Evolutionary conservation across 768 basidiomycete genomes (phyloP), one percentile per base, ranked within the genome.

Genomic region (Boletus coccyginus): DNA sequence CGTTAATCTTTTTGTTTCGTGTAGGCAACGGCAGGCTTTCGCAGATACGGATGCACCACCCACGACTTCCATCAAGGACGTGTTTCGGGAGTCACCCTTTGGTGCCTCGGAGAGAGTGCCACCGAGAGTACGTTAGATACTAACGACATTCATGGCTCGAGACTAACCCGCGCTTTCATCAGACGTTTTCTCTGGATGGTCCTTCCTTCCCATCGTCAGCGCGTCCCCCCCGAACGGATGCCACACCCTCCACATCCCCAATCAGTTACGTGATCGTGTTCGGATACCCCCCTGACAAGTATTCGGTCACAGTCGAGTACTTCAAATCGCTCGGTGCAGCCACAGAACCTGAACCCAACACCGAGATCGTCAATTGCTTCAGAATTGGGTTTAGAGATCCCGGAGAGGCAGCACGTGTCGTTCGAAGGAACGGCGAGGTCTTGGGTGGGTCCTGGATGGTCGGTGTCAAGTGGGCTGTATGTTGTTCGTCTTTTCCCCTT

Each of bases 271-370:
- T 95, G 36, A 77, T 93, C 64, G 84, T 95, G 50, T 95, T 92
- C 58, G 93, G 93, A n/a, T 95, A 93, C 67, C 92, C 93, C 7
- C 76, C 83, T 33, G 89, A 93, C 70, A 85, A 85, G 65, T 89
- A 87, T 68, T 83, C 81, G 50, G 66, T 85, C 16, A 84, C 88
- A 0, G 83, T 82, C 16, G 88, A 88, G 63, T 88, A 88, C 69
- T 88, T 92, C 75, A 81, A 80, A 61, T 83, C 85, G 1, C 73
- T 95, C 21, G 91, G 90, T 9, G 82, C 83, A 14, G 74, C 85
- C 35, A 86, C 87, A 3, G 87, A 87, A 17, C 78, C 87, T 0
- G 85, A 90, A 46, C 81, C 80, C 11, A 82, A 86, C 64, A 69
- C 76, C 1, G 88, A 91, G 42, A 82, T 93, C 19, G 68, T 77